Evolutionary conservation across 2,329 filamentous ascomycete species (phyloP), one percentile per base, ranked within the genome.

Genomic region (Diaporthe sp.): DNA sequence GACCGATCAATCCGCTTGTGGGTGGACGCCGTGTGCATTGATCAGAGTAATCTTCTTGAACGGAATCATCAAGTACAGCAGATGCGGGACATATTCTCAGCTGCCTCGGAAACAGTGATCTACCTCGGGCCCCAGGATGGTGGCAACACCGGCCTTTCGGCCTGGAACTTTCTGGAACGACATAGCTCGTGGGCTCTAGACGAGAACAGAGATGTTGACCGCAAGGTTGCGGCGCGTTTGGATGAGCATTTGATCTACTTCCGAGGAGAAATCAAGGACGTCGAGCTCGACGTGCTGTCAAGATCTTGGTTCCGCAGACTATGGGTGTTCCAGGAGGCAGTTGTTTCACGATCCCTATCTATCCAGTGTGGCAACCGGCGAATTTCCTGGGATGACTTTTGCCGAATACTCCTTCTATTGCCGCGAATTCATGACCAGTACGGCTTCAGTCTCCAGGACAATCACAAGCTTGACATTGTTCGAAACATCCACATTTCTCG

Each of bases 1-100:
- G 56, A 61, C n/a, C 35, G 56, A 12, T 61, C 56, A 22, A 42
- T 61, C 15, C 35, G 56, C 8, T 27, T 61, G 4, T 61, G 56
- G 56, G 56, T 61, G n/a, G 56, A 61, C n/a, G 56, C 56, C 8
- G 56, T 61, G 56, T 61, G 56, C n/a, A 61, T 61, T 17, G 39
- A 61, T 2, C 56, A 61, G 56, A 27, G 25, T 42, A n/a, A 61
- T 22, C 56, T 61, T 15, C n/a, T 61, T 27, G 56, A 61, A 27
- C 56, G 56, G 4, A 61, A 61, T 27, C n/a, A 61, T 15, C 56
- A 61, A n/a, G 56, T 61, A 1, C 56, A 61, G 56, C 56, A 61
- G 35, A 61, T 61, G 56, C n/a, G 56, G 32, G 56, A 61, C n/a
- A 61, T 61, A 19, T 61, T 61, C 15, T 61, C 56, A 27, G 56